These are phyloP conservation scores for Scopulariopsis brevicaulis DNA, from an alignment of 2,329 filamentous ascomycete species.

Conservation along the genomic window DNA sequence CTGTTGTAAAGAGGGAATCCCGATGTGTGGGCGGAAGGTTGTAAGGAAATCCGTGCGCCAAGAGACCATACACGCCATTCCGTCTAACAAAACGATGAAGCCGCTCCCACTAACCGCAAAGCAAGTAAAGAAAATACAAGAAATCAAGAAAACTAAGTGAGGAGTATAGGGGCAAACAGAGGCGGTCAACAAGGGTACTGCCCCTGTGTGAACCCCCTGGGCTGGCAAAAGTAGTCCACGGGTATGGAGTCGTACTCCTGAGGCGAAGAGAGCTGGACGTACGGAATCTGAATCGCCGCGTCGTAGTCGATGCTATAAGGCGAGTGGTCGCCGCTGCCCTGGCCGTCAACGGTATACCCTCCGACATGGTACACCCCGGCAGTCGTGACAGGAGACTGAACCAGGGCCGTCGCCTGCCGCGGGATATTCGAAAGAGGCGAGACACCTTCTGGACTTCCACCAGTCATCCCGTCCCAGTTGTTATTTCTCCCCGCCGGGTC, in stretches of 20 bases:
- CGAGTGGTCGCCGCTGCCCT: background rate
- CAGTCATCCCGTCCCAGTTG: background rate
- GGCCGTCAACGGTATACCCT: background rate
- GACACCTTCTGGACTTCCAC: background rate
- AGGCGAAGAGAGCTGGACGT: background rate
- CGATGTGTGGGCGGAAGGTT: background rate
- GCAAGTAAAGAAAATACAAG: background rate
- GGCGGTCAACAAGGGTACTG: slow-evolving; percentile 1
- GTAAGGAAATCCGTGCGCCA: background rate
- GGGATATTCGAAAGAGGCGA: background rate
- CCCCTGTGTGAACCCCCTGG: background rate
- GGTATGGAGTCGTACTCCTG: slow-evolving; percentile 1
- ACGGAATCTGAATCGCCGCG: background rate
- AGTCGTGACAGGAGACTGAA: background rate
- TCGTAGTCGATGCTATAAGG: slow-evolving; percentile 2
- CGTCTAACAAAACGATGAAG: background rate
- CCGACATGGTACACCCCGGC: background rate
- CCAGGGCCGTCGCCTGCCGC: background rate
- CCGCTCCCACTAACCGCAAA: background rate
- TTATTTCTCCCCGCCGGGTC: background rate
- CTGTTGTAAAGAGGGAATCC: background rate
- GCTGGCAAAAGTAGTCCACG: background rate
- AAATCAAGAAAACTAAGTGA: background rate
- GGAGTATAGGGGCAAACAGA: no score
- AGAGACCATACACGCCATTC: background rate